Evolutionary conservation across 2,329 filamentous ascomycete genomes (phyloP).

Genomic region (Botryotinia globosa): DNA sequence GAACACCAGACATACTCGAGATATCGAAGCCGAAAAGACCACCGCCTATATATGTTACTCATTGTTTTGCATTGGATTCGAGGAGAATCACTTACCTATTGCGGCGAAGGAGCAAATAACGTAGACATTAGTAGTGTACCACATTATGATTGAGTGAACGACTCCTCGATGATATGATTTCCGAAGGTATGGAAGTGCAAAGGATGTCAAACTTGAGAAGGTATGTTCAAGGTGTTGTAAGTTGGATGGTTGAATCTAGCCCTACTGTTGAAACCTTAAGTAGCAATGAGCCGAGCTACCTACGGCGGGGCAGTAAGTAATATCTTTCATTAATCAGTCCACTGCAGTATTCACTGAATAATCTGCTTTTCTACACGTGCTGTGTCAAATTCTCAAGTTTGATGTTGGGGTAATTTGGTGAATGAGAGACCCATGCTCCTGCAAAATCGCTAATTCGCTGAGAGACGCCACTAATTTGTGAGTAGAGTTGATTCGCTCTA

Average conservation of each 20-base stretch:
- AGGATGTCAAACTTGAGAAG: neutral
- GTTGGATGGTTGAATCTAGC: neutral
- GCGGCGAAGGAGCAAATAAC: conserved; percentile 61
- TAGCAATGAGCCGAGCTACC: neutral
- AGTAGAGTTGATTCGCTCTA: neutral
- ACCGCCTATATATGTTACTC: conserved; percentile 45
- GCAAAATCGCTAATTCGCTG: neutral
- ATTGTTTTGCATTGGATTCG: neutral
- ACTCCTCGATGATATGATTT: conserved; percentile 3
- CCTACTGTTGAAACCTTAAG: neutral
- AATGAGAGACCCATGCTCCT: conserved; percentile 7
- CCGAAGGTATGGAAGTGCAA: neutral
- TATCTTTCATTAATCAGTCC: neutral
- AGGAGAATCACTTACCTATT: conserved; percentile 47
- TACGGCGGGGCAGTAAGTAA: neutral
- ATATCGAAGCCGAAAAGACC: conserved; percentile 78
- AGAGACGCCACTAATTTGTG: neutral
- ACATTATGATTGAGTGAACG: conserved; percentile 28
- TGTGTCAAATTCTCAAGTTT: conserved; percentile 1
- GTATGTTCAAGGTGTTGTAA: neutral
- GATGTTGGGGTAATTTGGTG: conserved; percentile 12
- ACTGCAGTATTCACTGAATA: conserved; percentile 6
- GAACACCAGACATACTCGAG: conserved; percentile 66
- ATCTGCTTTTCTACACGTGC: neutral
- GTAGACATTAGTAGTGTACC: conserved; percentile 51